Percentiles rank a stretch among this genome's conserved stretches.
Evolutionary conservation across 225 moss, liverwort and hornwort genomes (phyloP).

Genomic region (Polytrichum formosum): DNA sequence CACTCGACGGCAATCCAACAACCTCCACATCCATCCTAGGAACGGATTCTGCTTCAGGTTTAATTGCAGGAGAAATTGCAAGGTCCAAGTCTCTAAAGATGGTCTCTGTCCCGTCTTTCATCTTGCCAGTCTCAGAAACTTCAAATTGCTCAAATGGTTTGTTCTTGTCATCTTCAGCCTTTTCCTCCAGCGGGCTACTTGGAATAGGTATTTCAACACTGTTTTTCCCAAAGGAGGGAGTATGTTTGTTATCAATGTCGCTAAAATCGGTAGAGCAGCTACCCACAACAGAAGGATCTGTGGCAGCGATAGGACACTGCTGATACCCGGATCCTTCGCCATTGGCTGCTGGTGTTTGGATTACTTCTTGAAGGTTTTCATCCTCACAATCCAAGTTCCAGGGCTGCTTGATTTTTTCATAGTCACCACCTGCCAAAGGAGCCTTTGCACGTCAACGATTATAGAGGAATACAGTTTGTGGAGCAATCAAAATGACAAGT

Average conservation of each 20-base stretch:
- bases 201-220: neutral
- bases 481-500: neutral
- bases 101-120: neutral
- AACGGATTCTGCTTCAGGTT: neutral
- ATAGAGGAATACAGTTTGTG: neutral
- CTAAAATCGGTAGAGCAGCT: neutral
- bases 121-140: neutral
- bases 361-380: neutral
- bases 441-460: neutral
- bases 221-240: neutral
- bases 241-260: neutral
- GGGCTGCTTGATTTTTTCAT: constrained; percentile 7
- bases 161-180: neutral
- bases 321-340: neutral
- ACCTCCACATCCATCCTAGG: neutral
- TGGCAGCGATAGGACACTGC: constrained; percentile 5
- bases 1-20: neutral
- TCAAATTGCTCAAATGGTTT: neutral
- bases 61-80: neutral
- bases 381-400: neutral
- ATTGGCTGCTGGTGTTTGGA: neutral
- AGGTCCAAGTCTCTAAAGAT: neutral
- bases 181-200: neutral
- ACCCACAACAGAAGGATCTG: neutral
- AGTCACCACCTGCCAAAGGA: constrained; percentile 4